Base-by-base conservation (phyloP, 2,329 filamentous ascomycete species). In the Penicillium sp. region DNA sequence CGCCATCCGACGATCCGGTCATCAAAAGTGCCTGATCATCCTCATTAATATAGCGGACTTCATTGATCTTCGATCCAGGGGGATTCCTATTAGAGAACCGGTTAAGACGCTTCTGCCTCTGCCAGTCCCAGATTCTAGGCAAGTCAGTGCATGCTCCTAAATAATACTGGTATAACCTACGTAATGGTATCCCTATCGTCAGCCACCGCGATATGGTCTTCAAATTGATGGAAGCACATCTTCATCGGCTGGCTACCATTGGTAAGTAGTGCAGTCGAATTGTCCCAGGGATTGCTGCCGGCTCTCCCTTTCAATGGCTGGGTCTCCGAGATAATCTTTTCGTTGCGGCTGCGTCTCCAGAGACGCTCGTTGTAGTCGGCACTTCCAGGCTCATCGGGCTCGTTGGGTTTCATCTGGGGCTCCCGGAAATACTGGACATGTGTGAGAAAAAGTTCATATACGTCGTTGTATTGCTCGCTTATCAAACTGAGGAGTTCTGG, bases 211-310 rank as follows among this genome's bases (percentile, higher is more conserved):
- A 99, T 85, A 73, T 98, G 93, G 71, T 97, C 91, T 75, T 99
- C 95, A 70, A 97, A 99, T 74, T 99, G 95, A 78, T 99, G 95
- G 76, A 98, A 97, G 5, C 91, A 91, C 89, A 99, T 91, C 79
- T 93, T 96, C 66, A 90, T 88, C 0, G 95, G 94, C 74, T 97
- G 95, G 35, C 90, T 91, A 31, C 90, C 88, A 68, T 97, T 98
- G 73, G 94, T 93, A 74, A 97, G 88, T 65, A 96, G 90, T 19
- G 91, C 90, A 52, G 90, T 84, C 48, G 91, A 89, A 64, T 90
- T 90, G 70, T 92, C 93, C 94, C 95, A 99, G 69, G 89, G 90
- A 71, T 92, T 91, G 59, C 85, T 91, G 13, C 92, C 91, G 0
- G 95, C 93, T 69, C 91, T 89, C 58, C 92, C 90, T 75, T 99